These are phyloP conservation scores for Trypanosoma brucei DNA, from an alignment of 208 protist species.

Conservation along the genomic window DNA sequence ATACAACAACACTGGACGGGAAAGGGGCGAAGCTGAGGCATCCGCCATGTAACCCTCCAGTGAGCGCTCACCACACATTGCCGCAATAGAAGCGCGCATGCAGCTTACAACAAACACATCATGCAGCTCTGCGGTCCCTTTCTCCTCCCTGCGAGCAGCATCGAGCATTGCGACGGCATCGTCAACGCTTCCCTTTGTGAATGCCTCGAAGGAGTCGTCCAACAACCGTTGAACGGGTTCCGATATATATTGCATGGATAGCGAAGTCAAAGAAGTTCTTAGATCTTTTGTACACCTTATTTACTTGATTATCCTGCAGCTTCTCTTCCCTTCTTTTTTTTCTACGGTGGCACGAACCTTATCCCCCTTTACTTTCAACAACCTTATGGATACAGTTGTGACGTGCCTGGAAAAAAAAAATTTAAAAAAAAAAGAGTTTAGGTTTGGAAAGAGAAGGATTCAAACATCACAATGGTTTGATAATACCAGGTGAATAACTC, in stretches of 20 bases:
- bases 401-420: too few relatives aligned
- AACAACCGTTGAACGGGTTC: slow-evolving; percentile 21
- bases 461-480: too few relatives aligned
- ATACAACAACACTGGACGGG: slow-evolving; percentile 47
- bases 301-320: too few relatives aligned
- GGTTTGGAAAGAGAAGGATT: too few relatives aligned
- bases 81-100: slow-evolving; percentile 65
- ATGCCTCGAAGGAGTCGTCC: slow-evolving; percentile 45
- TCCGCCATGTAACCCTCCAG: slow-evolving; percentile 24
- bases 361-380: too few relatives aligned
- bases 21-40: slow-evolving; percentile 9
- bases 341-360: too few relatives aligned
- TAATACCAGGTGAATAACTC: too few relatives aligned
- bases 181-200: slow-evolving; percentile 36
- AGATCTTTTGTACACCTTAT: too few relatives aligned
- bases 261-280: too few relatives aligned
- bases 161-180: slow-evolving; percentile 53
- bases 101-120: slow-evolving; percentile 60
- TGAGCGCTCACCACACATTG: slow-evolving; percentile 63
- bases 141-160: slow-evolving; percentile 21
- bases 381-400: too few relatives aligned
- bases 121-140: slow-evolving; percentile 23
- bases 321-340: too few relatives aligned
- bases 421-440: too few relatives aligned
- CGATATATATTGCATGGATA: slow-evolving; percentile 7